These are phyloP conservation scores for Candida verbasci DNA, from an alignment of 805 yeast species.

Conservation along the genomic window DNA sequence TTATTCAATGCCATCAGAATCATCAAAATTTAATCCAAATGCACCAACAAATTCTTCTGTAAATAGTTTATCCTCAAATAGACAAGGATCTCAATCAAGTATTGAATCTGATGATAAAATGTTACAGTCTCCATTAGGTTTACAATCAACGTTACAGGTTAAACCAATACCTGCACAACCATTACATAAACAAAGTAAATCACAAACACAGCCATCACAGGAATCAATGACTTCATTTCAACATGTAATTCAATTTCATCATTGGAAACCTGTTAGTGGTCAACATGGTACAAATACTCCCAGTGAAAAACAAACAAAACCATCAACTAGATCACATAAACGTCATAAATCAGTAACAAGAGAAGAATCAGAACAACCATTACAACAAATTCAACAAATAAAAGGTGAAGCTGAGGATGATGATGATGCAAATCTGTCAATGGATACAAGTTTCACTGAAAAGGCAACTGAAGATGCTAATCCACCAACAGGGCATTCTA, in stretches of 20 bases:
- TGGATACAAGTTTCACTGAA: constrained; percentile 11
- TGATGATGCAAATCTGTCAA: constrained; percentile 11
- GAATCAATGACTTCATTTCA: constrained; percentile 46
- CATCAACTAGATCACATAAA: constrained; percentile 22
- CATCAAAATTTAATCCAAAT: constrained; percentile 5
- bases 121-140: constrained; percentile 21
- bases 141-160: constrained; percentile 36
- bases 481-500: constrained; percentile 10
- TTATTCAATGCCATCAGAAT: constrained; percentile 38
- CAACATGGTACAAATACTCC: constrained; percentile 9
- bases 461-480: constrained; percentile 5
- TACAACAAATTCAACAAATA: too few relatives aligned
- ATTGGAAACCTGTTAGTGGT: constrained; percentile 45
- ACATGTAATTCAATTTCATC: constrained; percentile 53
- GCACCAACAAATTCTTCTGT: neutral
- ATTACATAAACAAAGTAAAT: constrained; percentile 26
- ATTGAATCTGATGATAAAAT: constrained; percentile 9
- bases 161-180: constrained; percentile 41
- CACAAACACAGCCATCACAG: constrained; percentile 31
- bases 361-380: constrained; percentile 5
- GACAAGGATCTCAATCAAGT: constrained; percentile 8
- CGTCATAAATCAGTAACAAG: constrained; percentile 26
- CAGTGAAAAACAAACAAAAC: constrained; percentile 9
- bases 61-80: constrained; percentile 7
- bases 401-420: constrained; percentile 9